Conservation (phyloP, 768 basidiomycete genomes). For the Pleurotus citrinopileatus region DNA sequence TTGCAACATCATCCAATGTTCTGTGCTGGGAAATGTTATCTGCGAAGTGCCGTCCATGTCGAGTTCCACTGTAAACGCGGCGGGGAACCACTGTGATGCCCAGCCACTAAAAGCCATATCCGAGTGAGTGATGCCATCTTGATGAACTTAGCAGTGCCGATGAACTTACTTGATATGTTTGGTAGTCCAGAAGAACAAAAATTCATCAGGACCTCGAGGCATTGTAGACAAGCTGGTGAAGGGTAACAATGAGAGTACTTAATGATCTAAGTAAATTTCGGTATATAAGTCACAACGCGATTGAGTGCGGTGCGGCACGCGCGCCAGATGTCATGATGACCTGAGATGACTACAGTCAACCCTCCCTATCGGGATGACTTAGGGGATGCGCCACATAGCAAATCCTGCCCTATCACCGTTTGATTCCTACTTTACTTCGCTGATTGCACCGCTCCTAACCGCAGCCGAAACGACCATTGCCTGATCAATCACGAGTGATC, state of each 20-base stretch:
- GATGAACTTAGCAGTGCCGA: too few relatives aligned
- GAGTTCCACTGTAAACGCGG: constrained; percentile 40
- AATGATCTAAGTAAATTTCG: not conserved
- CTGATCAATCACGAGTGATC: constrained; percentile 45
- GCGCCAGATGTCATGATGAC: too few relatives aligned
- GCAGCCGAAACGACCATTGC: constrained; percentile 52
- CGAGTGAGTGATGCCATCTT: too few relatives aligned
- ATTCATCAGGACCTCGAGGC: constrained; percentile 26
- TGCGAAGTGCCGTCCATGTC: constrained; percentile 27
- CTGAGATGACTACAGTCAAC: too few relatives aligned
- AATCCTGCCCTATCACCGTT: constrained; percentile 59
- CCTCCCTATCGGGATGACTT: constrained; percentile 5
- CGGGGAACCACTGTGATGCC: constrained; percentile 48
- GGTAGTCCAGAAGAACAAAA: constrained; percentile 45
- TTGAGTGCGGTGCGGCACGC: too few relatives aligned
- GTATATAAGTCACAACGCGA: too few relatives aligned
- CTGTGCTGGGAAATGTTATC: constrained; percentile 43
- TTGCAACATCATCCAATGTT: constrained; percentile 70
- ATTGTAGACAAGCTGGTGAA: too few relatives aligned
- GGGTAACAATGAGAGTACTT: not conserved
- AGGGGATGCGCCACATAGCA: constrained; percentile 67
- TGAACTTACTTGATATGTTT: constrained; percentile 37
- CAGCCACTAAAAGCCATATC: constrained; percentile 47
- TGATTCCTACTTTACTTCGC: constrained; percentile 52
- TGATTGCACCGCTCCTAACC: constrained; percentile 48